Base-by-base conservation (phyloP, 1,284 basidiomycete genomes). In the Rhodotorula sp. region DNA sequence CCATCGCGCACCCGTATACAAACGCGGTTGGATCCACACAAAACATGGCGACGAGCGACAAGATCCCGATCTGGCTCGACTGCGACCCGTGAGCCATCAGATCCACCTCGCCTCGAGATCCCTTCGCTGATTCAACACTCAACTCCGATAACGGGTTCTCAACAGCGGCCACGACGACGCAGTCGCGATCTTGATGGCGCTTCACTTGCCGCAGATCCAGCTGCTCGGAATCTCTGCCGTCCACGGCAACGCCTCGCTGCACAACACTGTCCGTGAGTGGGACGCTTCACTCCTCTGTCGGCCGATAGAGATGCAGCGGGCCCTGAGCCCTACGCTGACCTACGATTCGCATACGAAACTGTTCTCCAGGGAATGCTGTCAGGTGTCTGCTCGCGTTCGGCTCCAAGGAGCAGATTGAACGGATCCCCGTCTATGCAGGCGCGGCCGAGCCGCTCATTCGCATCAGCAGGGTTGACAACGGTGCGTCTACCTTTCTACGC, bases 191-290 rank as follows among this genome's bases (percentile, higher is more conserved):
- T 81, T 92, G 77, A 82, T 93, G 23, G 90, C 90, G 1, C 79
- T 89, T 4, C 86, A 91, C 76, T 83, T 84, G 19, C 83, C 85
- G 1, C 84, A 87, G 68, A 84, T 92, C 66, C 80, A 85, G 48
- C 85, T 93, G 21, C 80, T 92, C 6, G 91, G 91, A 0, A 82
- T 93, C n/a, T 92, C 90, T 1, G 90, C 90, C 31, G 91, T 90
- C 80, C 89, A 92, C 77, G 91, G 91, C 34, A 93, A 93, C 77
- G 84, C 90, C 0, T 83, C 84, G 65, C 84, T 86, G 15, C 79
- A 87, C 3, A 85, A 84, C 79, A 92, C 90, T 0, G 84, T 85
- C 48, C 31, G 73, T 71, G 28, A 60, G 64, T 38, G 7, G 26
- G 19, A 50, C 23, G 21, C 2, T 23, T 16, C 2, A 18, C 48